These are phyloP conservation scores for Metschnikowia kofuensis DNA, from an alignment of 805 yeast species.

Conservation along the genomic window DNA sequence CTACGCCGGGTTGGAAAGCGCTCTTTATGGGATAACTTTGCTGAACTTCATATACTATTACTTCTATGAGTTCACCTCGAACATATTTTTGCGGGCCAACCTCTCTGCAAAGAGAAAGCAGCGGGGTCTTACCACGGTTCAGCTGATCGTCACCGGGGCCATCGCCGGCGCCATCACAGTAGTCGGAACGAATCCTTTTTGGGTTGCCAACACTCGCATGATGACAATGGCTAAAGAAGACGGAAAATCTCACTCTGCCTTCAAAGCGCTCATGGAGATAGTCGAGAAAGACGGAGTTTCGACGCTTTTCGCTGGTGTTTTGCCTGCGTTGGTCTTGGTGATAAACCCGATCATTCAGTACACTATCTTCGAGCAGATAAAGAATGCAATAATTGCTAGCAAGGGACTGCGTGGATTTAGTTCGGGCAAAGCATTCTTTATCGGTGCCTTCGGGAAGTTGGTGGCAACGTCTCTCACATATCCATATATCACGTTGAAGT, in stretches of 20 bases:
- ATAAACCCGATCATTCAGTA: conserved; percentile 89
- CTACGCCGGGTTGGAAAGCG: conserved; percentile 85
- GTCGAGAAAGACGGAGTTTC: conserved; percentile 65
- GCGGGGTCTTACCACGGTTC: conserved; percentile 53
- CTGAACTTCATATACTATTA: conserved; percentile 90
- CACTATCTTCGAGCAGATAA: conserved; percentile 84
- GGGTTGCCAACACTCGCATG: conserved; percentile 93
- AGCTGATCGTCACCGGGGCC: conserved; percentile 75
- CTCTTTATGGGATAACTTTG: conserved; percentile 78
- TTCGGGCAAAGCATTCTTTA: conserved; percentile 73
- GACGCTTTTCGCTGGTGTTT: conserved; percentile 78
- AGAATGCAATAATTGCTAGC: conserved; percentile 57
- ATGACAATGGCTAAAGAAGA: conserved; percentile 51
- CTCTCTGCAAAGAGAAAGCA: conserved; percentile 26
- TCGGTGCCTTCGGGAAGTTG: conserved; percentile 88
- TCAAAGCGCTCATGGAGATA: conserved; percentile 59
- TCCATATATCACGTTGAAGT: conserved; percentile 86
- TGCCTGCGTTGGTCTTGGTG: conserved; percentile 85
- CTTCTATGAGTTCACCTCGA: conserved; percentile 73
- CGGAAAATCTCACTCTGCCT: conserved; percentile 37
- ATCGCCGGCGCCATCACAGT: conserved; percentile 87
- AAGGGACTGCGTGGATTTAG: conserved; percentile 52
- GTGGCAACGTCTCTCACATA: conserved; percentile 87
- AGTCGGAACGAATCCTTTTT: conserved; percentile 79
- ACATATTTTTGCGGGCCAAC: conserved; percentile 37